Conservation (phyloP, 2,329 filamentous ascomycete species). For the Apiospora phragmitis region DNA sequence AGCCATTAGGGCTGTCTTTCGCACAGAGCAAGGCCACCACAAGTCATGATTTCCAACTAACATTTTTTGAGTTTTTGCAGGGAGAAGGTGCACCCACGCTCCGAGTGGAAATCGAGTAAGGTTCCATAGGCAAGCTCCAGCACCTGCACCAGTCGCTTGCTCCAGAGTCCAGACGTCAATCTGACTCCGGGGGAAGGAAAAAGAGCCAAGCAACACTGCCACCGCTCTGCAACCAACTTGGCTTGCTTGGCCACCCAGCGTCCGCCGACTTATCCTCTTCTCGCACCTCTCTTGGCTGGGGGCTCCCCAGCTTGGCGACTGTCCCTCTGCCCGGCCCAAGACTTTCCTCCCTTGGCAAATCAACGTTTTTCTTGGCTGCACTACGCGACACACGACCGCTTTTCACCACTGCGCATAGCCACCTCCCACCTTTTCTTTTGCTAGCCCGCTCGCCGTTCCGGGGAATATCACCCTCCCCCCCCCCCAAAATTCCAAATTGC, state of each 20-base stretch:
- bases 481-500: neutral
- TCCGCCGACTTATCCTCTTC: neutral
- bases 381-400: neutral
- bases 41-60: neutral
- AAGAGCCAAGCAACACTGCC: conserved; percentile 4
- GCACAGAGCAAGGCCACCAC: neutral
- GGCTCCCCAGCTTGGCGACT: conserved; percentile 1
- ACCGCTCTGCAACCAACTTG: neutral
- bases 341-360: conserved; percentile 9
- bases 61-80: neutral
- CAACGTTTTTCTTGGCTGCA: neutral
- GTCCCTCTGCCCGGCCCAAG: conserved; percentile 3
- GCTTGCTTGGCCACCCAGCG: conserved; percentile 5
- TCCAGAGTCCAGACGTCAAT: conserved; percentile 3
- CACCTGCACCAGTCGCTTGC: neutral
- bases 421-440: neutral
- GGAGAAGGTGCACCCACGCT: neutral
- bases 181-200: neutral
- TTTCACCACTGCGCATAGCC: neutral
- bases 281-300: neutral
- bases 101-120: neutral
- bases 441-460: neutral
- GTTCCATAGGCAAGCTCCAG: too few relatives aligned
- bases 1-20: neutral
- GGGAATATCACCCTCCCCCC: too few relatives aligned